Percentiles rank a stretch among this genome's conserved stretches.
Evolutionary conservation across 768 basidiomycete genomes (phyloP).

Genomic region (Amanita polypyramis): DNA sequence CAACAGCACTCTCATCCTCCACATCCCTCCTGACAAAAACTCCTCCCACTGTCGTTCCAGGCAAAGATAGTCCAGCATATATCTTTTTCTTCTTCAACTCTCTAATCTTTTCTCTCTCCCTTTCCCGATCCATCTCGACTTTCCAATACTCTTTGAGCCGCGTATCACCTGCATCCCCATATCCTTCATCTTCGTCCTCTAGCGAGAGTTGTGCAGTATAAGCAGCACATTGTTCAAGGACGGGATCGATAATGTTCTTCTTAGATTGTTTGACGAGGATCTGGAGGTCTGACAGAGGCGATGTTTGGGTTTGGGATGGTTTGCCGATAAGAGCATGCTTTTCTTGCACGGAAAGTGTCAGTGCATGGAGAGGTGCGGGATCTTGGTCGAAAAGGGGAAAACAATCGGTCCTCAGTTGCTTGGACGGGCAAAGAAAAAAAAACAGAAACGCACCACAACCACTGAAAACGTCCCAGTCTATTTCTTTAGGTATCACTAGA

Average conservation of each 20-base stretch:
- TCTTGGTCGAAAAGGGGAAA: slow-evolving; percentile 31
- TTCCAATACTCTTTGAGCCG: slow-evolving; percentile 19
- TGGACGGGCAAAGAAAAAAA: too few species aligned
- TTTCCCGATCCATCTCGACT: slow-evolving; percentile 19
- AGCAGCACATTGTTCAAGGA: slow-evolving; percentile 24
- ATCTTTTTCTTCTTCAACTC: slow-evolving; percentile 47
- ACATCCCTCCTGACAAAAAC: slow-evolving; percentile 47
- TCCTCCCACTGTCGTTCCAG: slow-evolving; percentile 18
- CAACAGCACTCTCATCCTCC: slow-evolving; percentile 51
- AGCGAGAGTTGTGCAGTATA: slow-evolving; percentile 12
- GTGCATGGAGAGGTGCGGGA: slow-evolving; percentile 37
- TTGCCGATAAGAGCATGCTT: slow-evolving; percentile 25
- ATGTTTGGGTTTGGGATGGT: slow-evolving; percentile 29
- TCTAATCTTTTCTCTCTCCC: slow-evolving; percentile 40
- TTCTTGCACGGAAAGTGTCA: slow-evolving; percentile 28
- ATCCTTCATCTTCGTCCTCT: slow-evolving; percentile 17
- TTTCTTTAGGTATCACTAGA: slow-evolving; percentile 31
- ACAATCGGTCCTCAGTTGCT: background rate
- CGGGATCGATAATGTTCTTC: slow-evolving; percentile 39
- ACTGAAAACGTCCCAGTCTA: slow-evolving; percentile 56
- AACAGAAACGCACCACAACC: slow-evolving; percentile 35
- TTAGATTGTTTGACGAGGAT: slow-evolving; percentile 44
- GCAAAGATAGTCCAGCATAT: slow-evolving; percentile 22
- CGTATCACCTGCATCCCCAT: slow-evolving; percentile 25
- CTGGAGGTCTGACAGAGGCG: slow-evolving; percentile 45